Base-by-base conservation (phyloP, 805 yeast species). In the Komagataella populi region DNA sequence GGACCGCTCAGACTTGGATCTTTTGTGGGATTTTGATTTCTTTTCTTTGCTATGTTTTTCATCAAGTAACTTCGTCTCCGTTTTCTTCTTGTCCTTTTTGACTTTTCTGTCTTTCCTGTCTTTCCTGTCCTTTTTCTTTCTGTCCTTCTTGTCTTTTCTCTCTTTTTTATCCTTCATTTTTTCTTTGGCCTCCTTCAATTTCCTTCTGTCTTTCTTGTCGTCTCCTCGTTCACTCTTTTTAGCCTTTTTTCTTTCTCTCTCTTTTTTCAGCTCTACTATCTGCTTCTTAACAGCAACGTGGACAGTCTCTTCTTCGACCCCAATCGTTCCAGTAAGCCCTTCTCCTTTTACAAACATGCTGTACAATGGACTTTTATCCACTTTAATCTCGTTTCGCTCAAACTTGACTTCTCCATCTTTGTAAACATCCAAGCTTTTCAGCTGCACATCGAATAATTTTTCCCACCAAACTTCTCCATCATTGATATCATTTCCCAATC, bases 391-490 rank as follows among this genome's bases (percentile, higher is more conserved):
- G 45, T 76, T 77, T 55, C 79, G 85, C 23, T 70, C 70, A 58
- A 86, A 82, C 6, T 71, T 63, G 0, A 86, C 72, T 2, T 62
- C 50, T 2, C 43, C 55, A 10, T 57, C 48, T 20, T 51, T 54
- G 3, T 44, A 60, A 54, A 87, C 87, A 53, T 86, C 88, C 49
- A 93, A 64, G 6, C 80, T 77, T 61, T 87, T 87, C 56, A 91
- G 73, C 57, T 89, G 96, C 1, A 96, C 96, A 65, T 91, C 97
- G 69, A 93, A 93, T 47, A 91, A 72, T 56, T 87, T 76, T 57
- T 91, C 99, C 99, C 99, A 91, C 99, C 99, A 91, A 48, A 87
- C 84, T 56, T 87, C 96, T 14, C 82, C 77, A 57, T 87, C 93
- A 50, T 80, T 83, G 48, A 72, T 69, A 23, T 78, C 81, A 61